Conservation (phyloP, 2,329 filamentous ascomycete genomes). For the Pseudocercospora fuligena region DNA sequence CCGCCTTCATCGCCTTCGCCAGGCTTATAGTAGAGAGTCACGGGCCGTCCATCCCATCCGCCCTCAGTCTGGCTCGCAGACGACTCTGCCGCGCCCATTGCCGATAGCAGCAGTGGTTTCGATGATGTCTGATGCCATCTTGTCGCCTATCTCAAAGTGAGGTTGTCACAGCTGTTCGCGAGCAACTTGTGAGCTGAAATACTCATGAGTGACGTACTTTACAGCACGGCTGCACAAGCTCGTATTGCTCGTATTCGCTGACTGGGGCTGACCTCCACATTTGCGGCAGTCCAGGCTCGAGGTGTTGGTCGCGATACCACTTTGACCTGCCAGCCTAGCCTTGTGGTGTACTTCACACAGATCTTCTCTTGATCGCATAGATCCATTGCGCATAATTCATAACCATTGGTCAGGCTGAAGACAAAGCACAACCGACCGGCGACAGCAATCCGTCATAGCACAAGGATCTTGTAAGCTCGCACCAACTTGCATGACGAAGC, state of each 20-base stretch:
- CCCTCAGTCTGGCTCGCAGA: constrained; percentile 29
- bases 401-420: neutral
- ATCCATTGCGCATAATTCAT: neutral
- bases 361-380: neutral
- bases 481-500: constrained; percentile 7
- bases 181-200: neutral
- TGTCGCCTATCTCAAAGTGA: neutral
- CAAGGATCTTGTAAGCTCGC: constrained; percentile 2
- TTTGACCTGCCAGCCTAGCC: neutral
- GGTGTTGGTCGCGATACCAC: neutral
- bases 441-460: neutral
- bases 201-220: neutral
- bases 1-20: constrained; percentile 24
- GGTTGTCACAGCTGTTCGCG: neutral
- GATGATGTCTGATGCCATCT: neutral
- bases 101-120: neutral
- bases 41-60: constrained; percentile 34
- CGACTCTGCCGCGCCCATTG: constrained; percentile 31
- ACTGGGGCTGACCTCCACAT: neutral
- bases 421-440: neutral
- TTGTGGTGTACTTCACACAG: neutral
- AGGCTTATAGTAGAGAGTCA: constrained; percentile 34
- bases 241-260: neutral
- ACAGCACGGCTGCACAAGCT: neutral
- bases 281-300: neutral